Conservation (phyloP, 129 eudicot genomes). For the Heracleum sosnowskyi region DNA sequence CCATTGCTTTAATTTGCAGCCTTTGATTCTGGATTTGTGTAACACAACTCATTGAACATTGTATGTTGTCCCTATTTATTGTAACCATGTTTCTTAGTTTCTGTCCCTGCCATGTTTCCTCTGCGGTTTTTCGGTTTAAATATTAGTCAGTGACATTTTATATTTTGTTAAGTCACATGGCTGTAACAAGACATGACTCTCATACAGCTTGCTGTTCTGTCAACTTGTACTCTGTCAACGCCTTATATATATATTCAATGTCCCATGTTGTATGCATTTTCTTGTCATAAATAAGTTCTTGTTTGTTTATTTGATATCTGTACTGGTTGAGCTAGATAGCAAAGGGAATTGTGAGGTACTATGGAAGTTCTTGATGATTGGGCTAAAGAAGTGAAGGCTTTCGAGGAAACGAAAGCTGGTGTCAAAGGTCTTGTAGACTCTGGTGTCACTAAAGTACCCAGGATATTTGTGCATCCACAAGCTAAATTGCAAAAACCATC, state of each 20-base stretch:
- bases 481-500: not conserved
- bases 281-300: not conserved
- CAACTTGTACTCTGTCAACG: slow-evolving; percentile 4
- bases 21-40: slow-evolving; percentile 4
- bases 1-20: slow-evolving; percentile 2
- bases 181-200: not conserved
- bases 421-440: slow-evolving; percentile 13
- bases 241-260: not conserved
- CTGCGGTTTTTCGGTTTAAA: slow-evolving; percentile 2
- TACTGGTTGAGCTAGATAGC: not conserved
- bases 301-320: not conserved
- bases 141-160: not conserved
- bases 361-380: slow-evolving; percentile 11
- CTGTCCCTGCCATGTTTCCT: slow-evolving; percentile 7
- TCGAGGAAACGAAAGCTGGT: slow-evolving; percentile 10
- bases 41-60: not conserved
- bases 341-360: not conserved
- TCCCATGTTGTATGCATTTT: not conserved
- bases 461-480: not conserved
- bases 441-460: not conserved
- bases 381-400: slow-evolving; percentile 12
- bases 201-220: slow-evolving; percentile 6
- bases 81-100: slow-evolving; percentile 1
- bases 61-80: slow-evolving; percentile 8
- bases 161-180: not conserved